A percentile compares a stretch with the other conserved stretches of the same genome.
Conservation (phyloP, 2,329 filamentous ascomycete genomes). For the Chalaropsis thielavioides region DNA sequence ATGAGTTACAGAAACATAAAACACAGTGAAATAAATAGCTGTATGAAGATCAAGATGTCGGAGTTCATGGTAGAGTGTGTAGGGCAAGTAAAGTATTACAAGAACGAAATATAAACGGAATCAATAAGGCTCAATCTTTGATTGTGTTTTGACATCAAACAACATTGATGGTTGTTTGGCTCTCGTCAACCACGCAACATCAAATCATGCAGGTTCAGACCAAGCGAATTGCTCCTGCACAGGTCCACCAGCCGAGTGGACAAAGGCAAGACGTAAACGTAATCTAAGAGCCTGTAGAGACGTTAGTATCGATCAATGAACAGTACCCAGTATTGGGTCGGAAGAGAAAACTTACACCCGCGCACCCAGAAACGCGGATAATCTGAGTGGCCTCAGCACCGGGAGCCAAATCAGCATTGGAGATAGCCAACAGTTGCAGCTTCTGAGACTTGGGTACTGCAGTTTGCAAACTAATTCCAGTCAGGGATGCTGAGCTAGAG, state of each 20-base stretch:
- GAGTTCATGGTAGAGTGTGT: neutral
- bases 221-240: slow-evolving; percentile 92
- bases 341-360: slow-evolving; percentile 56
- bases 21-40: neutral
- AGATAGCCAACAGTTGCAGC: slow-evolving; percentile 80
- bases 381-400: slow-evolving; percentile 76
- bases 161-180: neutral
- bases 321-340: too few species aligned
- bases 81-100: neutral
- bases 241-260: slow-evolving; percentile 52
- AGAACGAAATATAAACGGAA: neutral
- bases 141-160: neutral
- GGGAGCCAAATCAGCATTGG: slow-evolving; percentile 57
- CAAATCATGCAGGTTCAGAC: slow-evolving; percentile 53
- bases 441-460: slow-evolving; percentile 96
- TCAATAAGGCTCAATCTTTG: neutral
- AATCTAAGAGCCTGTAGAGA: slow-evolving; percentile 58
- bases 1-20: neutral
- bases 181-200: neutral
- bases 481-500: slow-evolving; percentile 49
- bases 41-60: neutral
- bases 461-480: slow-evolving; percentile 72
- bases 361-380: slow-evolving; percentile 75
- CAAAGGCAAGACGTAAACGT: slow-evolving; percentile 71
- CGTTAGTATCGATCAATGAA: slow-evolving; percentile 14